A percentile compares a stretch with the other conserved stretches of the same genome.
Evolutionary conservation across 2,329 filamentous ascomycete genomes (phyloP).

Genomic region (Scedosporium apiospermum): DNA sequence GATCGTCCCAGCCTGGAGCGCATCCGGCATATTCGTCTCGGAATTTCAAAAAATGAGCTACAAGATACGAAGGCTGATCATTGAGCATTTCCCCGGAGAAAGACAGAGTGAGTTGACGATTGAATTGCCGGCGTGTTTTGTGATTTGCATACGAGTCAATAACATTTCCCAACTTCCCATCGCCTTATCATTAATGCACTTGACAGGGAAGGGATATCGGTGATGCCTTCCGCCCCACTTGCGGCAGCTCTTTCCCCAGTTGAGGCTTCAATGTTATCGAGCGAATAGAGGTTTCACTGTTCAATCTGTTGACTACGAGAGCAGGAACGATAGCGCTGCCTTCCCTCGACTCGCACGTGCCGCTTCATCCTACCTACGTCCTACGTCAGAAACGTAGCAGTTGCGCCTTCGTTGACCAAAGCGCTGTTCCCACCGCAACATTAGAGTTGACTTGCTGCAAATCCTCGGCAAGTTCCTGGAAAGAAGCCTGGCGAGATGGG

Average conservation of each 20-base stretch:
- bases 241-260: not conserved
- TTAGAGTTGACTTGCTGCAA: not conserved
- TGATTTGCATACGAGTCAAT: not conserved
- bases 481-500: slow-evolving; percentile 1
- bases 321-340: not conserved
- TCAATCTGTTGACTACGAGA: not conserved
- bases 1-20: not conserved
- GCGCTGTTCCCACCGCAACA: not conserved
- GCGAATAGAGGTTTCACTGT: not conserved
- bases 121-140: not conserved
- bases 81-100: not conserved
- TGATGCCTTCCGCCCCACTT: not conserved
- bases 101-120: not conserved
- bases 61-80: not conserved
- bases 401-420: not conserved
- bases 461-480: not conserved
- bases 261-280: not conserved
- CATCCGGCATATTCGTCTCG: not conserved
- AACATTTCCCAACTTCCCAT: not conserved
- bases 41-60: not conserved
- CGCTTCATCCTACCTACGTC: not conserved
- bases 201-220: not conserved
- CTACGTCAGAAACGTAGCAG: not conserved
- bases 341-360: not conserved
- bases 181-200: not conserved